Conservation (phyloP, 1,284 basidiomycete genomes). For the Hemileia vastatrix region DNA sequence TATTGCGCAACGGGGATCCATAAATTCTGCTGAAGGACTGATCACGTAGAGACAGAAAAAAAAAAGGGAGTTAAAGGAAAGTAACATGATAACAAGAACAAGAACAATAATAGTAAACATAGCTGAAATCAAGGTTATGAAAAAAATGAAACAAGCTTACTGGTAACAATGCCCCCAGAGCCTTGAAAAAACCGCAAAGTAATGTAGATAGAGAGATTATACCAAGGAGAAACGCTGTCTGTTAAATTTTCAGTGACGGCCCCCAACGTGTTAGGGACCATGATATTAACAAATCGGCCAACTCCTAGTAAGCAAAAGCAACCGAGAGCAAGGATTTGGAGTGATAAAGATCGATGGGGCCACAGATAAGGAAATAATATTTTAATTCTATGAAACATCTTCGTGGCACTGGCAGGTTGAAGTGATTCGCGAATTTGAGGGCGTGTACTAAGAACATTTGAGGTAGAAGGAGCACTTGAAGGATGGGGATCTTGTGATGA, state of each 20-base stretch:
- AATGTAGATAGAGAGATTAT: slow-evolving; percentile 39
- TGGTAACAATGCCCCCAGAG: slow-evolving; percentile 43
- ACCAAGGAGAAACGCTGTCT: slow-evolving; percentile 35
- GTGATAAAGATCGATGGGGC: slow-evolving; percentile 57
- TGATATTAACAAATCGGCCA: slow-evolving; percentile 65
- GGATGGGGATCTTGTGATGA: too few relatives aligned
- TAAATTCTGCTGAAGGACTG: slow-evolving; percentile 34
- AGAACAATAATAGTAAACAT: neutral
- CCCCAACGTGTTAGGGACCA: slow-evolving; percentile 64
- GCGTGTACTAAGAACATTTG: slow-evolving; percentile 21
- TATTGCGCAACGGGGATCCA: slow-evolving; percentile 63
- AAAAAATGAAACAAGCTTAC: slow-evolving; percentile 11
- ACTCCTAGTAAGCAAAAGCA: slow-evolving; percentile 61
- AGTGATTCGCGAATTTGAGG: slow-evolving; percentile 19
- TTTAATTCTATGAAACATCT: slow-evolving; percentile 46
- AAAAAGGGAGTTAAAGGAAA: neutral
- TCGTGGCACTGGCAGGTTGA: slow-evolving; percentile 18
- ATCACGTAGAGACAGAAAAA: neutral
- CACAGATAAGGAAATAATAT: slow-evolving; percentile 68
- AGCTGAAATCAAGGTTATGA: neutral
- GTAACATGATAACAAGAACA: neutral
- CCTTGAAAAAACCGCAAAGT: slow-evolving; percentile 46
- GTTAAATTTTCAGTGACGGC: slow-evolving; percentile 52
- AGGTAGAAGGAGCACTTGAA: slow-evolving; percentile 8
- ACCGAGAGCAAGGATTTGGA: slow-evolving; percentile 64